Evolutionary conservation across 2,329 filamentous ascomycete genomes (phyloP), one percentile per base, ranked within the genome.

Genomic region (Trichoderma guizhouense): DNA sequence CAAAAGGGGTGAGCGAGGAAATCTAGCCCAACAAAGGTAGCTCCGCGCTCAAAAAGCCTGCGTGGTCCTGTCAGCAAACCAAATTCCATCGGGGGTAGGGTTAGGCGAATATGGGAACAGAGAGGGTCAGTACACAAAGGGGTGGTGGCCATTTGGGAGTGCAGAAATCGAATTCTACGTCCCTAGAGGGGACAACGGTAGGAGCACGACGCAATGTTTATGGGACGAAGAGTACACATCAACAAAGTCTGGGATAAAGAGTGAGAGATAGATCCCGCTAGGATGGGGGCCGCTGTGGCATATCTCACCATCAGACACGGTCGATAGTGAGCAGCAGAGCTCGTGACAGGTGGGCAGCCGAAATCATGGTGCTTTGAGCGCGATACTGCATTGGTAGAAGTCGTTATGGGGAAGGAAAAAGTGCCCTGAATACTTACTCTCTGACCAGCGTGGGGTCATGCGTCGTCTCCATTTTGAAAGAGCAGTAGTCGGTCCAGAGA

Each of bases 381-480:
- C 79, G 78, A 82, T 80, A 81, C 81, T 82, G 83, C 82, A 82
- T 81, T 81, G 80, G 80, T 79, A 79, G 81, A 67, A 83, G 83
- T 84, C 84, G 88, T 91, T 86, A 88, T 85, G 87, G 87, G 90
- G 87, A 87, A 91, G 87, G 87, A 90, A 91, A 90, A 91, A 90
- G 74, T 86, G 86, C 84, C 83, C 80, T 75, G 74, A 83, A 85
- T 88, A 98, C 96, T 98, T 97, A 99, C 96, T 98, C 96, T 97
- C 96, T 92, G 85, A 98, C 97, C 83, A 97, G 88, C 81, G 97
- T 93, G 78, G 93, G 89, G 81, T 97, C 94, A 84, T 99, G 96
- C 77, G 93, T 96, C 72, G 96, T 98, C 81, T 98, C 94, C 85
- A 96, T 94, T 83, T 98, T 98, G 89, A 98, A 98, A 78, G 91